A percentile compares a stretch with the other conserved stretches of the same genome.
Evolutionary conservation across 345 rosid species (phyloP).

Genomic region (Corchorus capsularis): DNA sequence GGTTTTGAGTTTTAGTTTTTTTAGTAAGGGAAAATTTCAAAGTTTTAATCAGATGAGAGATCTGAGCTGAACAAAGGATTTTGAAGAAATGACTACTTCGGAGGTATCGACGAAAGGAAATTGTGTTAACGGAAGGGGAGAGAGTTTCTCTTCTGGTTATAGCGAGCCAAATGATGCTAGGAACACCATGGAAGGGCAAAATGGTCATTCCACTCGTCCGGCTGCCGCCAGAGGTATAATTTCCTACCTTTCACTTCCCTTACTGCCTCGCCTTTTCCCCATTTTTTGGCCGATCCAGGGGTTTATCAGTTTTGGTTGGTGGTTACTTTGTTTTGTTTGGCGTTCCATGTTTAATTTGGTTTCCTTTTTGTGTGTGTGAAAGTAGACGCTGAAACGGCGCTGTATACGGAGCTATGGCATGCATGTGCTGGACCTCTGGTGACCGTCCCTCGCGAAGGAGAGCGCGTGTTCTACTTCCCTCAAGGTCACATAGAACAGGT

Average conservation of each 20-base stretch:
- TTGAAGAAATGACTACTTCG: constrained; percentile 39
- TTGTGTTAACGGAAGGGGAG: constrained; percentile 40
- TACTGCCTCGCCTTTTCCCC: background rate
- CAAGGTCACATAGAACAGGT: constrained; percentile 98
- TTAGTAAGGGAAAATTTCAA: background rate
- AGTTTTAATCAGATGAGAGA: constrained; percentile 46
- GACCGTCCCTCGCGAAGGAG: constrained; percentile 69
- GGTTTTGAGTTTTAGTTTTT: constrained; percentile 17
- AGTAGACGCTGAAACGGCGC: constrained; percentile 62
- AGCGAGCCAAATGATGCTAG: constrained; percentile 33
- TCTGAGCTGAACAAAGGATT: constrained; percentile 36
- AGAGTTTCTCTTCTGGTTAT: constrained; percentile 40
- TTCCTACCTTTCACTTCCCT: background rate
- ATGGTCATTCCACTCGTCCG: constrained; percentile 32
- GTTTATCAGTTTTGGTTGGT: constrained; percentile 1
- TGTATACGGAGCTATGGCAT: constrained; percentile 85
- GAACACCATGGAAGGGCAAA: constrained; percentile 42
- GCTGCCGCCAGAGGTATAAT: constrained; percentile 21
- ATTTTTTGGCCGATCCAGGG: background rate
- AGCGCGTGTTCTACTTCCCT: constrained; percentile 84
- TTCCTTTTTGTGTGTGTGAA: constrained; percentile 2
- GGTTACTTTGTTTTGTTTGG: background rate
- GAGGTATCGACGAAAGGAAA: constrained; percentile 44
- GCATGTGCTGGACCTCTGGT: constrained; percentile 95
- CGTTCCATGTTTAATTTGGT: background rate